Evolutionary conservation across 2,329 filamentous ascomycete genomes (phyloP), one percentile per base, ranked within the genome.

Genomic region (Paraphaeosphaeria minitans): DNA sequence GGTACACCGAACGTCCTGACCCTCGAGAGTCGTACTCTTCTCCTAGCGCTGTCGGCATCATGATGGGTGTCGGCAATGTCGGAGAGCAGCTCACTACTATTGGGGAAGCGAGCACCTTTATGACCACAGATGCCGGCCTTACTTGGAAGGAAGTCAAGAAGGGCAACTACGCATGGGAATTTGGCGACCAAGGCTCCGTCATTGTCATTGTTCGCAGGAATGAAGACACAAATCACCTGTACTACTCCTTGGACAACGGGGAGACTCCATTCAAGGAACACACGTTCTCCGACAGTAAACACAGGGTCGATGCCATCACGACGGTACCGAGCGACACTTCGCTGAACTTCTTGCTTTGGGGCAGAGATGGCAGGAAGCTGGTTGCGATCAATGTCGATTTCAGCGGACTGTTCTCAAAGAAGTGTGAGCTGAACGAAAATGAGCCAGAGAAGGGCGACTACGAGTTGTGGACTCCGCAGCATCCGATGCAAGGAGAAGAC

Each of bases 41-140:
- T 2, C 86, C 88, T 48, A 93, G 91, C 3, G 94, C 95, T 1
- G 87, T 97, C 39, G 96, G 95, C 12, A 78, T 99, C 54, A 92
- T 98, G 87, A 89, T 99, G 73, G 95, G 87, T 16, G 86, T 93
- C 61, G 95, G 95, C 65, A 99, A 98, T 69, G 93, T 99, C 10
- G 96, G 96, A 29, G 80, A 87, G 31, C 82, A 83, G 59, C 84
- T 97, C 47, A 84, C 83, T 8, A 80, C 83, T 29, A 83, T 87
- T 62, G 87, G 89, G 54, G 87, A 94, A 16, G 90, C 89, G 14
- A 89, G 95, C 72, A 98, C 94, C 0, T 99, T 94, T 79, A 89
- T 98, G 82, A 96, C 92, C 12, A 84, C 84, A 0, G 93, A 99
- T 74, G 95, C 90, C n/a, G 96, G 96, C 56, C 84, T 98, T 53